Percentiles rank a stretch among this genome's conserved stretches.
phyloP scores from a whole-genome alignment of 208 protist genomes.

The Acanthamoeba pearcei region DNA sequence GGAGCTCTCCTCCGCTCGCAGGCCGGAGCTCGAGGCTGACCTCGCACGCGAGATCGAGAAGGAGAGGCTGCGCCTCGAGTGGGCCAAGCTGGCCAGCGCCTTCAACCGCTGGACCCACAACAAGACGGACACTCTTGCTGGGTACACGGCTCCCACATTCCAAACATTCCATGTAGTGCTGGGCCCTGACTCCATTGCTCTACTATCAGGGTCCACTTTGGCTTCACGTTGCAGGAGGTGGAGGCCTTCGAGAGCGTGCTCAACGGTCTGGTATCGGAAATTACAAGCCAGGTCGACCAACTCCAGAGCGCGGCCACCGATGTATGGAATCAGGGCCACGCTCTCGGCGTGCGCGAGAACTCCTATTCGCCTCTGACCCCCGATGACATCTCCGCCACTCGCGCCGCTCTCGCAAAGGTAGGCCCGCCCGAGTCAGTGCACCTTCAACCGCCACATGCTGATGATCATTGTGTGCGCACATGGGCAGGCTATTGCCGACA shows the following conservation, averaged over 20 bases:
- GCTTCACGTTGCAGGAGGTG: constrained; percentile 18
- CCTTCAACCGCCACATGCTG: neutral
- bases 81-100: constrained; percentile 43
- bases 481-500: constrained; percentile 37
- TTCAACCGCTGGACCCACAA: constrained; percentile 51
- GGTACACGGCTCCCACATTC: neutral
- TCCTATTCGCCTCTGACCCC: constrained; percentile 38
- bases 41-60: constrained; percentile 71
- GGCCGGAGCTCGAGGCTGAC: constrained; percentile 69
- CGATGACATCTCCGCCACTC: neutral
- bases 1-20: neutral
- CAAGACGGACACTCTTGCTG: constrained; percentile 38
- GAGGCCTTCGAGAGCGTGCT: constrained; percentile 2
- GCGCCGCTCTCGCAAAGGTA: constrained; percentile 15
- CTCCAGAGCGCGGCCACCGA: neutral
- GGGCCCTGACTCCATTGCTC: neutral
- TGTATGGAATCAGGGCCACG: neutral
- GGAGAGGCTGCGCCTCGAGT: constrained; percentile 64
- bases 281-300: constrained; percentile 36
- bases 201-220: neutral
- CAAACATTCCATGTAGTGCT: too few species aligned
- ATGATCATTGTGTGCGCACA: neutral
- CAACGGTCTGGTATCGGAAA: neutral
- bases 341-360: neutral
- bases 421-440: neutral